Evolutionary conservation across 495 filamentous ascomycete genomes (phyloP), one percentile per base, ranked within the genome.

Genomic region (Penicillium cataractarum): DNA sequence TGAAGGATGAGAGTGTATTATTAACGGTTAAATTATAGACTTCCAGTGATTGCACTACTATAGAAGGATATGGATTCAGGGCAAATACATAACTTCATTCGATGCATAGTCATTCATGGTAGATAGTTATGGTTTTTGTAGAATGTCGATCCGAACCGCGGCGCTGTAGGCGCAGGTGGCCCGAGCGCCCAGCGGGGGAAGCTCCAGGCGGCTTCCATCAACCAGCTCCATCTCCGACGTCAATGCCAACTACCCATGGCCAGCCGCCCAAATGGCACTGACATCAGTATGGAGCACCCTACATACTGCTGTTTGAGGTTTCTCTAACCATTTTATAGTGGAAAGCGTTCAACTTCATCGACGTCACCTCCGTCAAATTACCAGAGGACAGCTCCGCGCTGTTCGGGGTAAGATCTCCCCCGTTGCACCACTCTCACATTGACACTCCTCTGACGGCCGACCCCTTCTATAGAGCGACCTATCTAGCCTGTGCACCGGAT

Each of bases 281-380:
- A 82, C 76, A 76, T 80, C 79, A 73, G 79, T 82, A 74, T 63
- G 70, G 7, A 15, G 15, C 10, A 1, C 4, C 31, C 12, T 6
- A 22, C 0, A 21, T 24, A 4, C 26, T 19, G 7, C n/a, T 21
- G 8, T 12, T 1, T 4, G 17, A 22, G n/a, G 24, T 27, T 49
- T 62, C 27, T 64, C 66, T 62, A 52, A 64, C 42, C 40, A 17
- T 33, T 1, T 2, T 7, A 15, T 71, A 99, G 93, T 97, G 96
- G 95, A 96, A 97, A 91, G 87, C 91, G 56, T 98, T 99, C 82
- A 93, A 95, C 85, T 98, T 99, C 87, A 97, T 99, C 83, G 93
- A 97, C 75, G 92, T 96, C 73, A 86, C 88, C 62, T 87, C 89
- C 67, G 88, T 98, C 75, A 89, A 89, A 74, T 83, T 91, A 60